phyloP scores from a whole-genome alignment of 2,329 filamentous ascomycete genomes.

The Nemania sp. region DNA sequence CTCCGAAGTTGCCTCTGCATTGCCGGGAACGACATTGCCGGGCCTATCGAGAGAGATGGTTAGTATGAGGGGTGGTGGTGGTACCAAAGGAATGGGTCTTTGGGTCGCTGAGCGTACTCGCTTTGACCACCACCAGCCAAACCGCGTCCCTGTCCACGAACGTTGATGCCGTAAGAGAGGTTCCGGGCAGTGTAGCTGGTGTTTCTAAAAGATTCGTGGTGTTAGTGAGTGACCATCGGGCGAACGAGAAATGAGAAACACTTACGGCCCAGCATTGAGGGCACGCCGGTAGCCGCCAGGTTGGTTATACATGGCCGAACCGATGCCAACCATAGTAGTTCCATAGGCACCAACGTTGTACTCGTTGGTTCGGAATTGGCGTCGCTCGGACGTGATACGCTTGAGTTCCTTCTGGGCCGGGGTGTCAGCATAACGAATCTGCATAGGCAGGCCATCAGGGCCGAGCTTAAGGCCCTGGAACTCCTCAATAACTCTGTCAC shows the following conservation, averaged over 20 bases:
- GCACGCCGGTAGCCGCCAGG: slow-evolving; percentile 44
- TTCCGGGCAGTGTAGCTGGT: slow-evolving; percentile 24
- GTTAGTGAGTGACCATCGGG: slow-evolving; percentile 12
- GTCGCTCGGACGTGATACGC: slow-evolving; percentile 91
- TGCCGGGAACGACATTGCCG: slow-evolving; percentile 46
- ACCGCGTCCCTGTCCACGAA: slow-evolving; percentile 28
- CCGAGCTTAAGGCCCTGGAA: slow-evolving; percentile 82
- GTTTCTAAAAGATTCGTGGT: slow-evolving; percentile 17
- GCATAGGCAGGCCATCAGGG: slow-evolving; percentile 79
- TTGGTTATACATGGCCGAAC: slow-evolving; percentile 52
- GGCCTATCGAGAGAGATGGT: slow-evolving; percentile 48
- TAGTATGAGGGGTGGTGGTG: slow-evolving; percentile 20
- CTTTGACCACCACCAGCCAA: slow-evolving; percentile 26
- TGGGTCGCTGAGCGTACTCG: slow-evolving; percentile 30
- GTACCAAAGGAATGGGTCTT: neutral
- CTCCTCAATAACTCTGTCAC: slow-evolving; percentile 83
- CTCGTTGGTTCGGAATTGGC: slow-evolving; percentile 94
- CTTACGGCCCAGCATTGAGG: slow-evolving; percentile 31
- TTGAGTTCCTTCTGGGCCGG: slow-evolving; percentile 96
- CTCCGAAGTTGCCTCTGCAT: slow-evolving; percentile 50
- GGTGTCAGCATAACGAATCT: slow-evolving; percentile 96
- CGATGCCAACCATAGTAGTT: slow-evolving; percentile 63
- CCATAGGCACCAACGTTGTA: slow-evolving; percentile 80
- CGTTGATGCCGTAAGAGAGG: slow-evolving; percentile 16
- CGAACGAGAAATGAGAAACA: slow-evolving; percentile 12